A percentile compares a stretch with the other conserved stretches of the same genome.
These are phyloP conservation scores for Glycine latifolia DNA, from an alignment of 306 rosid genomes.

Conservation along the genomic window DNA sequence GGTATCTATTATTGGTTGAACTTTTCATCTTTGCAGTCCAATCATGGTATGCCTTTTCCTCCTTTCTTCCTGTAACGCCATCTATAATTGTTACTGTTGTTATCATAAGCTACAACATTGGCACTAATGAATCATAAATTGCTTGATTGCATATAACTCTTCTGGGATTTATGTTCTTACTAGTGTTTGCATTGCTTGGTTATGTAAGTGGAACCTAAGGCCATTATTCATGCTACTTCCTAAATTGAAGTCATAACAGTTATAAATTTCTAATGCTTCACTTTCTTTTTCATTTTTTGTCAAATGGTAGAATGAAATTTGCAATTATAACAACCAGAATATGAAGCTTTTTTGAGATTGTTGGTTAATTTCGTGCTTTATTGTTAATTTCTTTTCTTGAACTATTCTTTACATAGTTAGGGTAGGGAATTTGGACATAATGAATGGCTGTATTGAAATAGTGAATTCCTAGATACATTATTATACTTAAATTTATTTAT, in stretches of 20 bases:
- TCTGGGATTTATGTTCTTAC: conserved; percentile 80
- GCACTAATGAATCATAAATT: conserved; percentile 42
- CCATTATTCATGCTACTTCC: conserved; percentile 31
- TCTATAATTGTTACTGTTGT: conserved; percentile 34
- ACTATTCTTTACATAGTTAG: conserved; percentile 15
- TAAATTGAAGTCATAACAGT: conserved; percentile 35
- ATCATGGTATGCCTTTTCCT: conserved; percentile 70
- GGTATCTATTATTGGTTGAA: too few relatives aligned
- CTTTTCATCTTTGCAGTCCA: conserved; percentile 64
- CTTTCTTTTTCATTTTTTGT: conserved; percentile 7
- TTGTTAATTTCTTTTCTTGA: conserved; percentile 37
- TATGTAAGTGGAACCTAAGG: conserved; percentile 69
- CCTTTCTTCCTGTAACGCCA: conserved; percentile 38
- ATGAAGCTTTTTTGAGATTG: conserved; percentile 9
- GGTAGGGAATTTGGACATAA: conserved; percentile 17
- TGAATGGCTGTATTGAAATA: conserved; percentile 29
- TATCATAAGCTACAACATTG: conserved; percentile 31
- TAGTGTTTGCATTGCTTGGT: conserved; percentile 85
- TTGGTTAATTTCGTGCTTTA: conserved; percentile 12
- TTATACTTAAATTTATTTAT: conserved; percentile 31
- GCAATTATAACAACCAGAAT: background rate
- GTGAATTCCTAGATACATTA: conserved; percentile 11
- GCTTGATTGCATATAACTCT: conserved; percentile 79
- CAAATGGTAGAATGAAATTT: background rate
- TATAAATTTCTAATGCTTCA: conserved; percentile 34